Evolutionary conservation across 805 yeast species (phyloP).

Genomic region (Kodamaea sagamina): DNA sequence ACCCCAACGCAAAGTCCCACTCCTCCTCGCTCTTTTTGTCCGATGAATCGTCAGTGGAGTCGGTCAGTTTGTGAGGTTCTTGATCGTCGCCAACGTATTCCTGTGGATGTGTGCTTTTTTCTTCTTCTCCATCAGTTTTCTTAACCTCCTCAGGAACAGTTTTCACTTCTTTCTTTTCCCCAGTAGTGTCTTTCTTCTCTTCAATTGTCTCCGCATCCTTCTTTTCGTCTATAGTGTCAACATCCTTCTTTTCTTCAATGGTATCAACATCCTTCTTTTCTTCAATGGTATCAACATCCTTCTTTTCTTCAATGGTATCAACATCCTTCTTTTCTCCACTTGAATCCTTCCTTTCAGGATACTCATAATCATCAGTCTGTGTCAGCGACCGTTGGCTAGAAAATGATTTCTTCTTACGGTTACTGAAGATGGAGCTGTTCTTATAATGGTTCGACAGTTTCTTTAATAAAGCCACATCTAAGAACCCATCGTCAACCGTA

Average conservation of each 20-base stretch:
- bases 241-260: neutral
- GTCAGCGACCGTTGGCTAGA: slow-evolving; percentile 1
- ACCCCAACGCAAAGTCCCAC: slow-evolving; percentile 30
- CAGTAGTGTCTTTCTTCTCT: slow-evolving; percentile 2
- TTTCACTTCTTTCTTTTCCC: slow-evolving; percentile 6
- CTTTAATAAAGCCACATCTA: slow-evolving; percentile 56
- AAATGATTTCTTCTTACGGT: slow-evolving; percentile 21
- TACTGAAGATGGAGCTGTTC: slow-evolving; percentile 22
- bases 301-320: slow-evolving; percentile 2
- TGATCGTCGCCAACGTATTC: slow-evolving; percentile 12
- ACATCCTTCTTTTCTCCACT: slow-evolving; percentile 6
- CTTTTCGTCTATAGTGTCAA: neutral
- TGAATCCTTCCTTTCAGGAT: neutral
- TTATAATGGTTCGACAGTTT: slow-evolving; percentile 41
- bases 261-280: slow-evolving; percentile 1
- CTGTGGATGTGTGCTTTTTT: neutral
- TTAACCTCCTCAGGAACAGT: neutral
- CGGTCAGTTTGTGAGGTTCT: slow-evolving; percentile 9
- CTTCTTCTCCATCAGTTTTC: neutral
- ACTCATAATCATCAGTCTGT: neutral
- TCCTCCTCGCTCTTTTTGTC: slow-evolving; percentile 33
- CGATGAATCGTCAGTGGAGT: slow-evolving; percentile 28
- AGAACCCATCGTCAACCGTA: slow-evolving; percentile 65
- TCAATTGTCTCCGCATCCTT: neutral
- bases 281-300: neutral